Base-by-base conservation (phyloP, 2,329 filamentous ascomycete genomes). In the Cercospora brassicicola region DNA sequence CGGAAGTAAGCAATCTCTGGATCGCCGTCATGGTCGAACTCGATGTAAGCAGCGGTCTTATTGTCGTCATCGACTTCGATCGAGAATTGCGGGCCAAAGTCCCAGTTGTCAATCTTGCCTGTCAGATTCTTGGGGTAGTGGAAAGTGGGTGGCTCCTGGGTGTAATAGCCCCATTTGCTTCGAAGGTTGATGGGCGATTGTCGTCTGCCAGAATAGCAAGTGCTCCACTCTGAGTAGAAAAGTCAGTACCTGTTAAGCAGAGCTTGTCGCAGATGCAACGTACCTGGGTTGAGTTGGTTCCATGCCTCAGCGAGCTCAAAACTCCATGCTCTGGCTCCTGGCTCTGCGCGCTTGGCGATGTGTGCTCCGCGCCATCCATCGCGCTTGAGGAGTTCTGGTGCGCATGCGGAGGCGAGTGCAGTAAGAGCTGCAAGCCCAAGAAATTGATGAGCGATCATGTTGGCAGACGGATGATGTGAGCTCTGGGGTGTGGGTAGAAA, bases 81-180 rank as follows among this genome's bases (percentile, higher is more conserved):
- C 4, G 78, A 81, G 69, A 83, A 84, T 1, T 81, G 80, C 0
- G 82, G 81, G 4, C 84, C 84, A 66, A 84, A 84, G 20, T 82
- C 81, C 82, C 83, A 85, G 71, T 86, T 85, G 77, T 78, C 80
- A 66, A 84, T 79, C 59, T 78, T 78, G 1, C 84, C 84, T 1
- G 71, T 60, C 4, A 79, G 72, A 13, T 75, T 68, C 64, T 72
- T 70, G 2, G 76, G 71, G 75, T 83, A 84, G 66, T 68, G 60
- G 67, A 71, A 68, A 2, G 13, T 62, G 3, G 66, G 68, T 10
- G 56, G 63, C n/a, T 59, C 55, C 13, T 20, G 31, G 4, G 42
- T 15, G 1, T 59, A 53, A 15, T 59, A 51, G 18, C 66, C 63
- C 66, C 36, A 45, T 18, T 39, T 45, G 5, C 51, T 53, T 3